Evolutionary conservation across 805 yeast genomes (phyloP), one percentile per base, ranked within the genome.

Genomic region (Barnettozyma wickerhamii): DNA sequence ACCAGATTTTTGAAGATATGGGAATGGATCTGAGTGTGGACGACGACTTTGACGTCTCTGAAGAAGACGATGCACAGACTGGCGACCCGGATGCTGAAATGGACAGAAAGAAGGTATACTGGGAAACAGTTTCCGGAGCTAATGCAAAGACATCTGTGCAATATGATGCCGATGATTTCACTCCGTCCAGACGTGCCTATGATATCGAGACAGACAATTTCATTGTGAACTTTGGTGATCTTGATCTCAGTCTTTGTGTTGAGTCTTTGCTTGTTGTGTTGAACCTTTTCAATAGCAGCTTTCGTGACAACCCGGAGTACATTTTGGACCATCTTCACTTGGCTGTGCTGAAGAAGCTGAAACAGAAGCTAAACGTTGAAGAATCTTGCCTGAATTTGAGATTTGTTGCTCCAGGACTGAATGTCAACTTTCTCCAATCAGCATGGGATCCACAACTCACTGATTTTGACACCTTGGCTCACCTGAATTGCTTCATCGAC

Each of bases 271-370:
- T 58, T 5, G 53, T 70, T 1, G 21, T 77, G 0, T 61, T 71
- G 1, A 62, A 59, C 1, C 2, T 49, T 64, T 12, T 63, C 66
- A 19, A 59, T 58, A 14, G 63, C 65, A 13, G 64, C 72, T 3
- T 55, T 79, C 26, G 39, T n/a, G 24, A 14, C 12, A 29, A 13
- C 3, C 10, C 30, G 14, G 71, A 69, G 9, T 65, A 69, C 10
- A 65, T 78, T 5, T 63, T 89, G 50, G 96, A 90, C 57, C 57
- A 58, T 14, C 60, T 88, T 13, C 95, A 90, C 44, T 58, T 75
- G 14, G 75, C 76, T 9, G 74, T 83, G 3, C 67, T 85, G 10
- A 58, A 61, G 26, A 61, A 64, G 7, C 58, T 85, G 19, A 61
- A 66, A 19, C 38, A 37, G 7, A 56, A 63, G 18, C 52, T 71